These are phyloP conservation scores for Exophiala phaeomuriformis DNA, from an alignment of 2,329 filamentous ascomycete genomes.

Conservation along the genomic window DNA sequence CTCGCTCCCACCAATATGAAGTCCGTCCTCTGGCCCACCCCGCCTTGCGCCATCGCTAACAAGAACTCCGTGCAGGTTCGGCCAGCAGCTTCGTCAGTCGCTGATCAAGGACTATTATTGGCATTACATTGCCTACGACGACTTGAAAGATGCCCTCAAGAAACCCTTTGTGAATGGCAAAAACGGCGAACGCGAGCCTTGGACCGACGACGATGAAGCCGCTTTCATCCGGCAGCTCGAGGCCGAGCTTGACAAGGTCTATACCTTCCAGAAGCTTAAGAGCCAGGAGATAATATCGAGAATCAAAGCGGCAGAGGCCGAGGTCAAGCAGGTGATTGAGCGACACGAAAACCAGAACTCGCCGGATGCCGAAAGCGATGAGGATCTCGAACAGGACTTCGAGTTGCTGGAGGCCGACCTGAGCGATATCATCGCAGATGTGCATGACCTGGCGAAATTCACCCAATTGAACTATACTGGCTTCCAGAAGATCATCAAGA, in stretches of 20 bases:
- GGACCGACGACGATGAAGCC: slow-evolving; percentile 88
- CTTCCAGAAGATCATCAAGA: slow-evolving; percentile 99
- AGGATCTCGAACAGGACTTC: slow-evolving; percentile 73
- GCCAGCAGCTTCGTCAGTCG: slow-evolving; percentile 91
- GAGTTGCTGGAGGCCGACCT: slow-evolving; percentile 87
- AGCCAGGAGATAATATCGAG: slow-evolving; percentile 88
- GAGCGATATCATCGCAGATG: slow-evolving; percentile 96
- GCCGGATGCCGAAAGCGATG: slow-evolving; percentile 32
- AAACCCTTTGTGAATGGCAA: slow-evolving; percentile 54
- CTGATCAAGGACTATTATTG: slow-evolving; percentile 95
- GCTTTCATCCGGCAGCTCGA: slow-evolving; percentile 82
- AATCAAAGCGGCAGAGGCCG: slow-evolving; percentile 78
- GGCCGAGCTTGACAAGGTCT: slow-evolving; percentile 91
- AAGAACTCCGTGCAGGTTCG: slow-evolving; percentile 55
- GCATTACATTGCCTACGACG: slow-evolving; percentile 98
- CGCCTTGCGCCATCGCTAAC: not conserved
- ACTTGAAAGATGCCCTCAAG: slow-evolving; percentile 80
- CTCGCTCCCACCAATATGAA: slow-evolving; percentile 5
- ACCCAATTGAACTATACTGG: slow-evolving; percentile 98
- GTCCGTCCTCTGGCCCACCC: not conserved
- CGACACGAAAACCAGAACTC: slow-evolving; percentile 53
- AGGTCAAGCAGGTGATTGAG: slow-evolving; percentile 80
- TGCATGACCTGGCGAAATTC: slow-evolving; percentile 96
- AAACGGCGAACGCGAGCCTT: slow-evolving; percentile 53
- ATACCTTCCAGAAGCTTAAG: slow-evolving; percentile 95